phyloP scores from a whole-genome alignment of 352 stramenopile genomes.

The Phytophthora ramorum region DNA sequence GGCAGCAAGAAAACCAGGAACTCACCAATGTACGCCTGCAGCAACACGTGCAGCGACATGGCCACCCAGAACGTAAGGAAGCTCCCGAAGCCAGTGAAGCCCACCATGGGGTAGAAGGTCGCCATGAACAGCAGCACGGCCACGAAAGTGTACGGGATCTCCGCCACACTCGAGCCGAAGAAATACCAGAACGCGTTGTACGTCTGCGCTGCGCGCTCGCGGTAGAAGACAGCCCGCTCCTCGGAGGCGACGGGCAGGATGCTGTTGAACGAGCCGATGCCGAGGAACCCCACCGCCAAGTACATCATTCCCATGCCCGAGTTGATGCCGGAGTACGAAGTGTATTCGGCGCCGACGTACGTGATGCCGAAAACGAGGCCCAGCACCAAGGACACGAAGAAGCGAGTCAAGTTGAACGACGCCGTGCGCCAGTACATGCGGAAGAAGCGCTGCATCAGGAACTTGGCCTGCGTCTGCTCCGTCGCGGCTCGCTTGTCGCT shows the following conservation, averaged over 20 bases:
- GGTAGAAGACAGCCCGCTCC: conserved; percentile 26
- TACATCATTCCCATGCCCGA: conserved; percentile 79
- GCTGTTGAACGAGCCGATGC: conserved; percentile 31
- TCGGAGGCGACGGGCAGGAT: conserved; percentile 17
- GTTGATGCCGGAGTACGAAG: conserved; percentile 45
- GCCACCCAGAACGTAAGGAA: conserved; percentile 45
- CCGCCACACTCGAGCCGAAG: conserved; percentile 17
- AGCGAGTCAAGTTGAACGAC: conserved; percentile 40
- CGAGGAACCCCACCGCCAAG: conserved; percentile 72
- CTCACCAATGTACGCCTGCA: conserved; percentile 45
- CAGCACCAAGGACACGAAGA: conserved; percentile 73
- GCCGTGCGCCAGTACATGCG: conserved; percentile 82
- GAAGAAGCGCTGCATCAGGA: conserved; percentile 59
- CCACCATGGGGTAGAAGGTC: conserved; percentile 28
- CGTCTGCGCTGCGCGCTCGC: conserved; percentile 23
- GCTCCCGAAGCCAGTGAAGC: conserved; percentile 42
- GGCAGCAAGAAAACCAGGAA: conserved; percentile 33
- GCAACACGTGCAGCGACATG: conserved; percentile 38
- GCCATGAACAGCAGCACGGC: conserved; percentile 23
- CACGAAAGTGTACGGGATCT: conserved; percentile 28
- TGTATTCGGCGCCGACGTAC: conserved; percentile 57
- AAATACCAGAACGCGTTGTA: conserved; percentile 37
- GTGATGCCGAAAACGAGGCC: conserved; percentile 77
- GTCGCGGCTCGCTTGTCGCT: conserved; percentile 40
- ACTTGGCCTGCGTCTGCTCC: conserved; percentile 32